Evolutionary conservation across 1,139 yeast species (phyloP).

Genomic region (Kluyveromyces sp.): DNA sequence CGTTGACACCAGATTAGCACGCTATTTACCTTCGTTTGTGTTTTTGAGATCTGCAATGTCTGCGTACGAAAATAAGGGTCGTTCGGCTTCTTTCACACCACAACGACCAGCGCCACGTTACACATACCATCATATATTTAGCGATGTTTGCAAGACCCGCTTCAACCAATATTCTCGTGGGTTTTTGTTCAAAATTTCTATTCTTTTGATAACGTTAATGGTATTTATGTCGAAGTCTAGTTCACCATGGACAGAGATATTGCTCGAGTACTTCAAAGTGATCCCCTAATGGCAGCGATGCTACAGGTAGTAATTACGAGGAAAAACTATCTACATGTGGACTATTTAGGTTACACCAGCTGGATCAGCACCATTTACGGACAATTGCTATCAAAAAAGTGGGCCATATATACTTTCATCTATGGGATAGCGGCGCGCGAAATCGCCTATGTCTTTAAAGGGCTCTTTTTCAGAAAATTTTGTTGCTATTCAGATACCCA

Average conservation of each 20-base stretch:
- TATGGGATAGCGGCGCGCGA: constrained; percentile 36
- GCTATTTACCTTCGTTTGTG: no score
- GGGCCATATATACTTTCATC: constrained; percentile 30
- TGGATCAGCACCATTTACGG: constrained; percentile 41
- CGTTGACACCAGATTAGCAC: no score
- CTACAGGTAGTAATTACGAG: constrained; percentile 42
- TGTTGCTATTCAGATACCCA: not conserved
- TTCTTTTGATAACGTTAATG: constrained; percentile 24
- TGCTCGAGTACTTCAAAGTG: no score
- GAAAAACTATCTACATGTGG: constrained; percentile 44
- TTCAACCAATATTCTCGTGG: constrained; percentile 34
- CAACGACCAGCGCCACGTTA: constrained; percentile 19
- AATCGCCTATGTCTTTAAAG: constrained; percentile 32
- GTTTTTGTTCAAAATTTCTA: constrained; percentile 30
- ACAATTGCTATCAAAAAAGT: constrained; percentile 38
- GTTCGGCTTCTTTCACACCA: no score
- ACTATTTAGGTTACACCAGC: constrained; percentile 43
- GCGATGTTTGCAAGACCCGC: constrained; percentile 34
- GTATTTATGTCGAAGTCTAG: no score
- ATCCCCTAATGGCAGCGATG: constrained; percentile 21
- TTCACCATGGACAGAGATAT: no score
- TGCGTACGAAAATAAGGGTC: no score
- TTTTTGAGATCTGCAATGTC: no score
- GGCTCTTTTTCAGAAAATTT: constrained; percentile 16
- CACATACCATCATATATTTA: constrained; percentile 33